These are phyloP conservation scores for Beauveria scarabaeidicola DNA, from an alignment of 2,329 filamentous ascomycete genomes.

Conservation along the genomic window DNA sequence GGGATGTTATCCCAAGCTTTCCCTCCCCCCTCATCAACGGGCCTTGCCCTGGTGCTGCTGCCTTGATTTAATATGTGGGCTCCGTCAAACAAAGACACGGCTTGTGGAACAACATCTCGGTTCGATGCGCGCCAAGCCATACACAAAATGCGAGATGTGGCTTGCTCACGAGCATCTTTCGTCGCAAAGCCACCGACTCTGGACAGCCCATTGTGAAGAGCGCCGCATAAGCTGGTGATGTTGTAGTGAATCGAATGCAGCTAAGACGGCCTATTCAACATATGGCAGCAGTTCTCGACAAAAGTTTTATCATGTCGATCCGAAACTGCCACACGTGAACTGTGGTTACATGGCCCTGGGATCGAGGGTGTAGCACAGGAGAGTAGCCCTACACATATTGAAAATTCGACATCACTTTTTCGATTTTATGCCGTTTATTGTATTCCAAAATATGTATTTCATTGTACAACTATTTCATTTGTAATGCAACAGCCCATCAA, in stretches of 20 bases:
- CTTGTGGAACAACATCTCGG: not conserved
- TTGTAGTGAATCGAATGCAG: not conserved
- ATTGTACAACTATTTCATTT: conserved; percentile 8
- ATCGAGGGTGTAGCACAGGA: too few relatives aligned
- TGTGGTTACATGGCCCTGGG: not conserved
- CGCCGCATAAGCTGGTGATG: not conserved
- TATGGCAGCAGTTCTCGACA: not conserved
- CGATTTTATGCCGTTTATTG: not conserved
- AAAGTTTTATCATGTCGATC: too few relatives aligned
- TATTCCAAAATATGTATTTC: conserved; percentile 8
- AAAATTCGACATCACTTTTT: not conserved
- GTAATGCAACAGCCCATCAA: not conserved
- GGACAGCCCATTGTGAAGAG: not conserved
- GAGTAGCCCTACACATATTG: not conserved
- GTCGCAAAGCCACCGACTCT: not conserved
- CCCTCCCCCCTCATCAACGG: too few relatives aligned
- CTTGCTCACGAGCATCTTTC: not conserved
- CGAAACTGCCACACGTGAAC: not conserved
- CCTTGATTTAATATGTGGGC: not conserved
- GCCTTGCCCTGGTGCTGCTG: not conserved
- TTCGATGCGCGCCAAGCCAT: not conserved
- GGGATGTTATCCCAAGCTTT: not conserved
- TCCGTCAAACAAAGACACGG: not conserved
- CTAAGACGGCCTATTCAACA: too few relatives aligned
- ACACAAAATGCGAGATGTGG: not conserved